Evolutionary conservation across 1,139 yeast species (phyloP), one percentile per base, ranked within the genome.

Genomic region (Blastobotrys petasosporus): DNA sequence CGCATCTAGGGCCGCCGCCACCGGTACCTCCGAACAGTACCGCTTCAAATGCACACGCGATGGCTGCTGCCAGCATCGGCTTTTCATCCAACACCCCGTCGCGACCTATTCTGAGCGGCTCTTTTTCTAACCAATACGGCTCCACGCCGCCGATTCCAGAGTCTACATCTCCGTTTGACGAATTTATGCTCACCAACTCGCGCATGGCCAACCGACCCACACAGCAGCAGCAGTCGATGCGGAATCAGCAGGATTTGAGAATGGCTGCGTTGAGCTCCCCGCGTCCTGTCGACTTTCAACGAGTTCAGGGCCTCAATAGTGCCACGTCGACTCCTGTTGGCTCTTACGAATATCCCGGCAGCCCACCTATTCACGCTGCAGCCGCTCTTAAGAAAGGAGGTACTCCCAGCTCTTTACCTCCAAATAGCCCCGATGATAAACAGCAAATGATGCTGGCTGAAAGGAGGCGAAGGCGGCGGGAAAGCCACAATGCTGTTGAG

Each of bases 401-500:
- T 39, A 36, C 45, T 28, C 40, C 44, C 30, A 40, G 44, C 43
- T 42, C 47, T n/a, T 39, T 48, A 15, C 42, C 48, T 6, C 46
- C 47, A 37, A 42, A 43, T 29, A 47, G 40, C 12, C 43, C 48
- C 20, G 37, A 46, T 12, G 57, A 51, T 16, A 53, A 56, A 44
- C 53, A 50, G 36, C 54, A 52, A 13, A 36, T 51, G 45, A 40
- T 55, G 12, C 42, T 53, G 38, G 58, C 57, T 4, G 69, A 66
- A 48, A 56, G 61, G 40, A 48, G 64, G 36, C 57, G 79, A 67
- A 42, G 76, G 66, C 56, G 83, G 64, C 54, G 71, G 8, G 71
- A 67, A 51, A 62, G 68, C 11, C 72, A 66, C 52, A 69, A 67
- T 56, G 65, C 70, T 5, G 71, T 73, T 12, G 82, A 77, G 51